These are phyloP conservation scores for Aspergillus oerlinghausenensis DNA, from an alignment of 2,329 filamentous ascomycete species.

Conservation along the genomic window DNA sequence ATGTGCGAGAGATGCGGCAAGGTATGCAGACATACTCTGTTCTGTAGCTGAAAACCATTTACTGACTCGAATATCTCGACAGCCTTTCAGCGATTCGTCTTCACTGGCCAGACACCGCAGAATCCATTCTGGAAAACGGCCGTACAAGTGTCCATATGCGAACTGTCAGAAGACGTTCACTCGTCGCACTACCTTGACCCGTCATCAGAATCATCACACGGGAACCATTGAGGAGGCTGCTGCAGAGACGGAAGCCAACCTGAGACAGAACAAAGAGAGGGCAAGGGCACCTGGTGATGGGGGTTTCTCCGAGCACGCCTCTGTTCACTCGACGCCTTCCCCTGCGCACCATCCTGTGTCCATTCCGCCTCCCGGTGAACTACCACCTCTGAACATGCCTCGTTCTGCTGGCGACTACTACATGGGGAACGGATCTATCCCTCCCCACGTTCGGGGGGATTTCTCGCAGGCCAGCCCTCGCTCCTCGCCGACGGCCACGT, in stretches of 20 bases:
- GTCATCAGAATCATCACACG: conserved; percentile 93
- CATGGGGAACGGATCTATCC: conserved; percentile 72
- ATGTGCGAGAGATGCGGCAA: conserved; percentile 97
- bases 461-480: conserved; percentile 67
- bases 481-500: conserved; percentile 58
- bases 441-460: conserved; percentile 74
- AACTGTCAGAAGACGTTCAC: conserved; percentile 99
- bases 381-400: conserved; percentile 66
- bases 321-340: conserved; percentile 64
- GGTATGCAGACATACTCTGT: conserved; percentile 50
- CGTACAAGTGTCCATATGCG: conserved; percentile 95
- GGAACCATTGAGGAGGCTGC: conserved; percentile 93
- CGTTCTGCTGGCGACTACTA: conserved; percentile 70
- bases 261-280: conserved; percentile 54
- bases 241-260: conserved; percentile 77
- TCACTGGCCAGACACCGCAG: conserved; percentile 88
- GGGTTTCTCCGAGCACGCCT: conserved; percentile 42
- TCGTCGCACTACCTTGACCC: conserved; percentile 85
- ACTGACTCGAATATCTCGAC: conserved; percentile 1
- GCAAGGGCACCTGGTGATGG: conserved; percentile 34
- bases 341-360: conserved; percentile 70
- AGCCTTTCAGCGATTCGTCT: conserved; percentile 96
- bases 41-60: background rate
- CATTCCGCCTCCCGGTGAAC: conserved; percentile 72
- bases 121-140: conserved; percentile 91